phyloP scores from a whole-genome alignment of 140 eudicot species.

The Anethum foeniculum region DNA sequence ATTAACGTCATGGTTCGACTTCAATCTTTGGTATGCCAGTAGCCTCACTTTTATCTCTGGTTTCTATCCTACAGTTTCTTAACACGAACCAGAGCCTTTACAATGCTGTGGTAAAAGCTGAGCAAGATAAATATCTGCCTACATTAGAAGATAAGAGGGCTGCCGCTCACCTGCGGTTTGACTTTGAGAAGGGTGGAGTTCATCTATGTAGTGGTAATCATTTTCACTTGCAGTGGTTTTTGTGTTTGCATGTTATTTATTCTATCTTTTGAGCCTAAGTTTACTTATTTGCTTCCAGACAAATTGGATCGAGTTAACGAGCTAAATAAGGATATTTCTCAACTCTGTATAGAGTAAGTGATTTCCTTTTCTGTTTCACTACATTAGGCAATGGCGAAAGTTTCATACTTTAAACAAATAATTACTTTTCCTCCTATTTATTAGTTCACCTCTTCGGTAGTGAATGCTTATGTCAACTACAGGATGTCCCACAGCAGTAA shows the following conservation, averaged over 20 bases:
- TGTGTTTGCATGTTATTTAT: constrained; percentile 8
- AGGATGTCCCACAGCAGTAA: not conserved
- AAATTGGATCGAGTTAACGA: constrained; percentile 67
- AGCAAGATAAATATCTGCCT: constrained; percentile 42
- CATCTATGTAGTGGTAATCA: constrained; percentile 62
- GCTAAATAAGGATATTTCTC: constrained; percentile 60
- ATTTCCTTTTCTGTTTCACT: not conserved
- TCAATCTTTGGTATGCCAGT: not conserved
- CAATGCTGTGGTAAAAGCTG: constrained; percentile 80
- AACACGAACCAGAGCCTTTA: constrained; percentile 68
- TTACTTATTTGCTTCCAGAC: constrained; percentile 39
- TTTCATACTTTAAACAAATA: not conserved
- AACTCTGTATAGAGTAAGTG: constrained; percentile 74
- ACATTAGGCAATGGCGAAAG: not conserved
- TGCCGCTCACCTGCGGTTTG: constrained; percentile 60
- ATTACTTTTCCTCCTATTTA: not conserved
- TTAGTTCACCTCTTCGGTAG: not conserved
- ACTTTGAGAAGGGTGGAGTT: constrained; percentile 97
- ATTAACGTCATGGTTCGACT: not conserved
- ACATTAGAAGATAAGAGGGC: constrained; percentile 64
- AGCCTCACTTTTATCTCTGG: constrained; percentile 15
- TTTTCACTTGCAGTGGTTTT: constrained; percentile 5
- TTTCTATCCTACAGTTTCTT: constrained; percentile 44
- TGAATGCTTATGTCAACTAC: not conserved
- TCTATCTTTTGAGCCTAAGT: constrained; percentile 9